These are phyloP conservation scores for Trichoderma atrobrunneum DNA, from an alignment of 2,329 filamentous ascomycete species.

Conservation along the genomic window DNA sequence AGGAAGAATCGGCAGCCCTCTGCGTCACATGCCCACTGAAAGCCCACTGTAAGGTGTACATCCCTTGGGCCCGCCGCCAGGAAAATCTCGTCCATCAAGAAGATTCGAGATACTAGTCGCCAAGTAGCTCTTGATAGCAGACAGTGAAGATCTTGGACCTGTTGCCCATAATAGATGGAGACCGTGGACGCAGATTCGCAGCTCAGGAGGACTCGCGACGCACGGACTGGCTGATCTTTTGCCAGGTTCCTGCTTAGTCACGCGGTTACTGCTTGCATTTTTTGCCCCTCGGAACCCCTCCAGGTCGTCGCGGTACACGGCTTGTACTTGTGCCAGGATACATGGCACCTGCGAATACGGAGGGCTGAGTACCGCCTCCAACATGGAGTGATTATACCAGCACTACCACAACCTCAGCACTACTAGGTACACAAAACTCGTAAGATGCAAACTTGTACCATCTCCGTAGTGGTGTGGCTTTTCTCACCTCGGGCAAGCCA, in stretches of 20 bases:
- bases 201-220: background rate
- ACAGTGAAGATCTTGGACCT: background rate
- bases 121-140: conserved; percentile 1
- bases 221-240: background rate
- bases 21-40: conserved; percentile 15
- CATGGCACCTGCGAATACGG: background rate
- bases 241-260: background rate
- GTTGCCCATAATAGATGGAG: background rate
- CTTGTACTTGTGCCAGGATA: background rate
- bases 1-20: conserved; percentile 7
- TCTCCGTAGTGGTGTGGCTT: background rate
- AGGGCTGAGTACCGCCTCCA: background rate
- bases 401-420: background rate
- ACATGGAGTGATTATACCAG: background rate
- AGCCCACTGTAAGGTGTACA: background rate
- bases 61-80: background rate
- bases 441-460: background rate
- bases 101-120: background rate
- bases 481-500: background rate
- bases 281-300: background rate
- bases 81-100: background rate
- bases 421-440: background rate
- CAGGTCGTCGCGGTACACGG: background rate
- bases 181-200: background rate
- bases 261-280: background rate